These are phyloP conservation scores for Trichosporon sp. DNA, from an alignment of 1,284 basidiomycete genomes.

Conservation along the genomic window DNA sequence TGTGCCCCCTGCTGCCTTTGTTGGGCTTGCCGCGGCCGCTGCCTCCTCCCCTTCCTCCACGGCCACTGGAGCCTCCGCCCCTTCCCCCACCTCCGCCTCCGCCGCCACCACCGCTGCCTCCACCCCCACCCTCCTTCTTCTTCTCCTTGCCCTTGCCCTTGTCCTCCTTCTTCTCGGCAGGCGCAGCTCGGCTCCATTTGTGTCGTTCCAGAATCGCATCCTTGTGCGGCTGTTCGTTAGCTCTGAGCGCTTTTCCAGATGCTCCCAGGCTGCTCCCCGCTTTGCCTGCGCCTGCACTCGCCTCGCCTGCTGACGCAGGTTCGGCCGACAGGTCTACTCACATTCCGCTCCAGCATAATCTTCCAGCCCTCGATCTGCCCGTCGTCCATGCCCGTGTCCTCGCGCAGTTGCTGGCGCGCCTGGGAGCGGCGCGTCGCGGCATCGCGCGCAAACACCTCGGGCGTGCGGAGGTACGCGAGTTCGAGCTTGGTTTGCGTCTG, in stretches of 20 bases:
- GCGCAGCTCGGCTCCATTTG: constrained; percentile 28
- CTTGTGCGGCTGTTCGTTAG: constrained; percentile 49
- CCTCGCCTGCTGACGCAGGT: too few species aligned
- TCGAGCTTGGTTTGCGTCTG: constrained; percentile 68
- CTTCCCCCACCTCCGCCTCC: constrained; percentile 35
- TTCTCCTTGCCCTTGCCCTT: constrained; percentile 25
- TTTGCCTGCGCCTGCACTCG: too few species aligned
- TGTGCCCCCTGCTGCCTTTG: constrained; percentile 55
- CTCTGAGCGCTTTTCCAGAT: background rate
- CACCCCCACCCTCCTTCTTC: constrained; percentile 20
- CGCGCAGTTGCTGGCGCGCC: constrained; percentile 66
- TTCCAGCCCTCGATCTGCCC: constrained; percentile 86
- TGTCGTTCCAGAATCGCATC: constrained; percentile 54
- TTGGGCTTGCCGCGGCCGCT: constrained; percentile 42
- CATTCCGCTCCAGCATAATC: constrained; percentile 80
- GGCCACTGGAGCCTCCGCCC: constrained; percentile 30
- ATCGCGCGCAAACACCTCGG: constrained; percentile 75
- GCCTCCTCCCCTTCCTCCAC: constrained; percentile 41
- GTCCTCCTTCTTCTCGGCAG: constrained; percentile 6
- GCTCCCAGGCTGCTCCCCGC: too few species aligned
- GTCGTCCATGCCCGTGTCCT: constrained; percentile 67
- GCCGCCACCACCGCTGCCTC: constrained; percentile 28
- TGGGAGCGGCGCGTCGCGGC: constrained; percentile 69
- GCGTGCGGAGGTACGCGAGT: constrained; percentile 71
- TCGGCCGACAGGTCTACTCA: constrained; percentile 55